These are phyloP conservation scores for Halophytophthora polymorphica DNA, from an alignment of 352 stramenopile species.

Conservation along the genomic window DNA sequence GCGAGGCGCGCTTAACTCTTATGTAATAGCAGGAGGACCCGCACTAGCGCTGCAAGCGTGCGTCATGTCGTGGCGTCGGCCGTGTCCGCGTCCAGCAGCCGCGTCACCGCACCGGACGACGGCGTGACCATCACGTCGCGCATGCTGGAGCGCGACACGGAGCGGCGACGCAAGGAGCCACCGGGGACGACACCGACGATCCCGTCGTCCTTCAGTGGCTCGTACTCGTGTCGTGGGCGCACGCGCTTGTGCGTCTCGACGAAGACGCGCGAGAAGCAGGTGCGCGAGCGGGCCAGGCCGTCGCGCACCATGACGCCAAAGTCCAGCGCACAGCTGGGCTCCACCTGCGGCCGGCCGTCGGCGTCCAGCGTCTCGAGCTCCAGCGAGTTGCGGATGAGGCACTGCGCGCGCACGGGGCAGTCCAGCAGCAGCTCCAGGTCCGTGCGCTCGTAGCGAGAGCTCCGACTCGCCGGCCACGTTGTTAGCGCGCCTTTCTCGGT, in stretches of 20 bases:
- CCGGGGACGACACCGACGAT: too few species aligned
- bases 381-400: constrained; percentile 26
- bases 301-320: constrained; percentile 26
- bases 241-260: not conserved
- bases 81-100: too few species aligned
- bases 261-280: constrained; percentile 8
- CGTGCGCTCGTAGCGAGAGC: not conserved
- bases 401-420: constrained; percentile 24
- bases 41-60: not conserved
- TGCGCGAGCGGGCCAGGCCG: constrained; percentile 9
- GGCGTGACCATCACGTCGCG: too few species aligned
- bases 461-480: not conserved
- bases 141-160: not conserved
- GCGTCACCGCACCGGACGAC: too few species aligned
- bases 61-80: not conserved
- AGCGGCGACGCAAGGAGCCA: not conserved
- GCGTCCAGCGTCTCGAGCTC: constrained; percentile 20
- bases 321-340: constrained; percentile 27
- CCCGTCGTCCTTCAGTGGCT: not conserved
- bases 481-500: not conserved
- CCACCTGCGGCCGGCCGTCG: constrained; percentile 17
- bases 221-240: not conserved
- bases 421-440: constrained; percentile 16
- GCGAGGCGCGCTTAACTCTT: too few species aligned
- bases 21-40: too few species aligned